Percentiles rank a stretch among this genome's conserved stretches.
phyloP scores from a whole-genome alignment of 768 basidiomycete species.

The Leccinum barrowsii region DNA sequence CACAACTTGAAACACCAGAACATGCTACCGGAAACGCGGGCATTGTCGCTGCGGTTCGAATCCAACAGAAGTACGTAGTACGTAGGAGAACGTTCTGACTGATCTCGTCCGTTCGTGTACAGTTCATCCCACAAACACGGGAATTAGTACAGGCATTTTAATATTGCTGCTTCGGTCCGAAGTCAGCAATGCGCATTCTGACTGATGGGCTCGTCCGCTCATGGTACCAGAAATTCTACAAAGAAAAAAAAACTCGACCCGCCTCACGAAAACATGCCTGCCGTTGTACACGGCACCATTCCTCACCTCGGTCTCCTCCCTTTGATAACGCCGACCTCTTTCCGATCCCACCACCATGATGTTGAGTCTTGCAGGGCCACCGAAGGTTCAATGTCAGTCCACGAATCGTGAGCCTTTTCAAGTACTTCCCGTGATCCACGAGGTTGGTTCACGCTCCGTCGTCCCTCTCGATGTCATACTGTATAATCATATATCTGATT shows the following conservation, averaged over 20 bases:
- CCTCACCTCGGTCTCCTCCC: not conserved
- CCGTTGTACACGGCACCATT: not conserved
- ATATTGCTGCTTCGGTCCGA: not conserved
- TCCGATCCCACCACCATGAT: not conserved
- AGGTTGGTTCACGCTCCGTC: not conserved
- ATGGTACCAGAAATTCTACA: not conserved
- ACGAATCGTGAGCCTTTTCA: not conserved
- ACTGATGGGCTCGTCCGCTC: not conserved
- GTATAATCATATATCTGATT: not conserved
- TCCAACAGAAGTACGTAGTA: not conserved
- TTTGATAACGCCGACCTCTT: not conserved
- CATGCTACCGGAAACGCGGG: not conserved
- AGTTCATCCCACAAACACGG: not conserved
- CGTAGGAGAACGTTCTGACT: not conserved
- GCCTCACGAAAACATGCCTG: not conserved
- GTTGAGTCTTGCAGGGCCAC: not conserved
- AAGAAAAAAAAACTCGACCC: not conserved
- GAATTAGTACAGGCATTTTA: not conserved
- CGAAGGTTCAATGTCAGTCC: not conserved
- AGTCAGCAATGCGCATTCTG: not conserved
- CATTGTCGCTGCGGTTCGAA: not conserved
- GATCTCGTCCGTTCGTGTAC: not conserved
- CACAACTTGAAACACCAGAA: no score
- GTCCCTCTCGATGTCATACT: not conserved
- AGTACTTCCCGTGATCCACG: not conserved